Evolutionary conservation across 371 early-diverging fungal genomes (phyloP).

Genomic region (Mucor velutinosus): DNA sequence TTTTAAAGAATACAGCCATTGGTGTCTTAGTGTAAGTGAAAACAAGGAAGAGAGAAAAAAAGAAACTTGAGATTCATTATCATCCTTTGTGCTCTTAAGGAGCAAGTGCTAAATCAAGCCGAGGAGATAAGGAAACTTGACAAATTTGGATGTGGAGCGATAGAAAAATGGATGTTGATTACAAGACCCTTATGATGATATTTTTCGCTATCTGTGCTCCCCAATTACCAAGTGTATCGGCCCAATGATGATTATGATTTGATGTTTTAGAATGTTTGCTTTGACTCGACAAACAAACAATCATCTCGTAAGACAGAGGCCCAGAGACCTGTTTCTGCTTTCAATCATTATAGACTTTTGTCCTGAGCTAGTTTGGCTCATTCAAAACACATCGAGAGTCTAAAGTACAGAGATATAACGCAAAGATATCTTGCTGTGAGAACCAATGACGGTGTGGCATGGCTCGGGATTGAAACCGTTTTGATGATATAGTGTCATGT

Average conservation of each 20-base stretch:
- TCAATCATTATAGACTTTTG: no score
- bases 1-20: not conserved
- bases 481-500: no score
- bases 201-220: not conserved
- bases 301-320: no score
- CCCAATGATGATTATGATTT: not conserved
- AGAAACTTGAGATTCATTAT: not conserved
- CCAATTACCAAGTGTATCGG: not conserved
- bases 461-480: no score
- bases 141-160: not conserved
- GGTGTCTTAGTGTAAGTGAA: not conserved
- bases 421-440: no score
- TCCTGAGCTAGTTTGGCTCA: no score
- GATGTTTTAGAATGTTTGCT: not conserved
- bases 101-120: not conserved
- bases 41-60: not conserved
- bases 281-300: not conserved
- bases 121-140: not conserved
- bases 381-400: no score
- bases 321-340: no score
- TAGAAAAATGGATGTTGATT: not conserved
- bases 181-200: not conserved
- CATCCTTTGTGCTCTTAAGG: not conserved
- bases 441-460: no score
- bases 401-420: no score